phyloP scores from a whole-genome alignment of 2,329 filamentous ascomycete genomes.

The Arachnomyces sp. region DNA sequence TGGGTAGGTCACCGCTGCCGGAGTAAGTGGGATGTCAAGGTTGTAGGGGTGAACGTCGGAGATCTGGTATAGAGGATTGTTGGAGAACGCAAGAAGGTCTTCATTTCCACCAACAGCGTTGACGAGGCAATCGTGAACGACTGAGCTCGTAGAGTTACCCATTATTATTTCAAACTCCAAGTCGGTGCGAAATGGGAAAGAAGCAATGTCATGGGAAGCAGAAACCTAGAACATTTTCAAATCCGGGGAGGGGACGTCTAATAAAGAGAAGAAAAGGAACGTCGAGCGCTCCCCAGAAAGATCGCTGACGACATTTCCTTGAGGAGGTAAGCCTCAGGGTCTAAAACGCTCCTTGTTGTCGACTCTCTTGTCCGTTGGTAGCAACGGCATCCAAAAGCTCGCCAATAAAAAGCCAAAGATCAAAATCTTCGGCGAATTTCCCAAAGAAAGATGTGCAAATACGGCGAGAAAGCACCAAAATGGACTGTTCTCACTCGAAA shows the following conservation, averaged over 20 bases:
- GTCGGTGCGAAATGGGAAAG: too few relatives aligned
- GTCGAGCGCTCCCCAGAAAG: too few relatives aligned
- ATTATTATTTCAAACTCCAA: not conserved
- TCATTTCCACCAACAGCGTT: constrained; percentile 9
- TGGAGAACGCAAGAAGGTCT: constrained; percentile 8
- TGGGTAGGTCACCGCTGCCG: constrained; percentile 1
- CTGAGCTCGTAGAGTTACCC: constrained; percentile 8
- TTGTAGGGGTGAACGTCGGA: constrained; percentile 22
- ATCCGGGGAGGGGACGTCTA: too few relatives aligned
- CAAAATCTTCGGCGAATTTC: too few relatives aligned
- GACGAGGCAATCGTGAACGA: constrained; percentile 9
- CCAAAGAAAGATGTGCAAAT: constrained; percentile 11
- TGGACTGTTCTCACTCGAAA: constrained; percentile 7
- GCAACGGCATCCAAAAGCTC: constrained; percentile 14
- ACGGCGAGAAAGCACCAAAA: constrained; percentile 9
- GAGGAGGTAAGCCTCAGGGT: too few relatives aligned
- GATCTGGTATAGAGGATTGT: constrained; percentile 7
- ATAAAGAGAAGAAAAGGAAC: too few relatives aligned
- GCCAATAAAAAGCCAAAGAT: too few relatives aligned
- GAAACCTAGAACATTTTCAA: too few relatives aligned
- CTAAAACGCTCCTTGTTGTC: too few relatives aligned
- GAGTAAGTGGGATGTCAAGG: constrained; percentile 20
- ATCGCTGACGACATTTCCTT: too few relatives aligned
- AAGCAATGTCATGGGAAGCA: too few relatives aligned
- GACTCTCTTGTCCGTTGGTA: too few relatives aligned